These are phyloP conservation scores for Pseudopyricularia javanii DNA, from an alignment of 2,329 filamentous ascomycete species.

Conservation along the genomic window DNA sequence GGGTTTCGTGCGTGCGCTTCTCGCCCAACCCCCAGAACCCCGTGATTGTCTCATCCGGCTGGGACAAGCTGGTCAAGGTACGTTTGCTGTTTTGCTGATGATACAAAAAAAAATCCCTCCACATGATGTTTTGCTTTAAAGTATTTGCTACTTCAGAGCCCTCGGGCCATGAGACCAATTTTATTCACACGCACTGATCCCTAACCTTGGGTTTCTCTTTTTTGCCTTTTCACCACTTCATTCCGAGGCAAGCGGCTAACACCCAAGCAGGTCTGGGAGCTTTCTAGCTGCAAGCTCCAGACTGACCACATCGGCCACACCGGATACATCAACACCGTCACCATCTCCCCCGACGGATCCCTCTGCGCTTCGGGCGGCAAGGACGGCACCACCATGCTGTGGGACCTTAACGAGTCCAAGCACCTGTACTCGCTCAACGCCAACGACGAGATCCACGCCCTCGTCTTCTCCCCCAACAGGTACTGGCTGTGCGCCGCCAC, in stretches of 20 bases:
- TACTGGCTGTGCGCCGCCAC: conserved; percentile 99
- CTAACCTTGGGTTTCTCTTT: background rate
- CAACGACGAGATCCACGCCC: conserved; percentile 99
- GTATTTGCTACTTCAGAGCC: conserved; percentile 99
- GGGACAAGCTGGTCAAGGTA: conserved; percentile 99
- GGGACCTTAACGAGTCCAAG: conserved; percentile 99
- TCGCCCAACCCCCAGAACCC: conserved; percentile 99
- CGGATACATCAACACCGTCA: conserved; percentile 99
- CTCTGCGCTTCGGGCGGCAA: conserved; percentile 98
- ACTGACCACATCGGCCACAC: conserved; percentile 99
- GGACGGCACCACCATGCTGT: conserved; percentile 99
- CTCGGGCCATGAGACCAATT: conserved; percentile 85
- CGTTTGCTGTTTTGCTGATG: conserved; percentile 23
- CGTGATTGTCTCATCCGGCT: conserved; percentile 95
- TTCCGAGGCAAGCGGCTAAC: background rate
- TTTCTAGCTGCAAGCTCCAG: conserved; percentile 98
- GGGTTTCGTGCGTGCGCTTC: conserved; percentile 99
- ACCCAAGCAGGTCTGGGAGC: conserved; percentile 82
- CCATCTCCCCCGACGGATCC: conserved; percentile 98
- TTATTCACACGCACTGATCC: conserved; percentile 66
- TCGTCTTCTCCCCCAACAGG: conserved; percentile 99
- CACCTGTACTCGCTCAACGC: conserved; percentile 99
- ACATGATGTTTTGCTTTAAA: conserved; percentile 89
- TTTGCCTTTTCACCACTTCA: conserved; percentile 1
- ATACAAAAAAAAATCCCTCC: conserved; percentile 18